A percentile compares a stretch with the other conserved stretches of the same genome.
These are phyloP conservation scores for Trichoderma brevicompactum DNA, from an alignment of 2,329 filamentous ascomycete genomes.

Conservation along the genomic window DNA sequence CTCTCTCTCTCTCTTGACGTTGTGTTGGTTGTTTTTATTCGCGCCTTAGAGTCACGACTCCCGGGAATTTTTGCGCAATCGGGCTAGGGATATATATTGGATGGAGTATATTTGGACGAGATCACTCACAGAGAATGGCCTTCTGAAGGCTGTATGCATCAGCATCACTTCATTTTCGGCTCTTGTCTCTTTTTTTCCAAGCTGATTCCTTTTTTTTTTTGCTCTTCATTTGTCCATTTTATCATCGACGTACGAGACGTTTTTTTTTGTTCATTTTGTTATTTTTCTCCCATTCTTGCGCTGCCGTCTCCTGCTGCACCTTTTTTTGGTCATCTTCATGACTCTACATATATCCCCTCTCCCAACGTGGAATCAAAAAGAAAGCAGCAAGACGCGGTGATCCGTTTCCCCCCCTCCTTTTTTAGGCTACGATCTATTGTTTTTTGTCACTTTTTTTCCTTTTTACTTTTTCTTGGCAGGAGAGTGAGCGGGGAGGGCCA, in stretches of 20 bases:
- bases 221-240: slow-evolving; percentile 26
- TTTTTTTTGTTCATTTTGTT: slow-evolving; percentile 31
- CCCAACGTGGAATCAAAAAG: slow-evolving; percentile 11
- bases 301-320: slow-evolving; percentile 1
- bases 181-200: slow-evolving; percentile 27
- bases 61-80: slow-evolving; percentile 37
- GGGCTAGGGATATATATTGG: slow-evolving; percentile 46
- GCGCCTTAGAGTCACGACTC: slow-evolving; percentile 46
- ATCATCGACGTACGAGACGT: slow-evolving; percentile 22
- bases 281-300: slow-evolving; percentile 17
- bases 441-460: not conserved
- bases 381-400: not conserved
- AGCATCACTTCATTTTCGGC: slow-evolving; percentile 39
- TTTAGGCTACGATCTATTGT: slow-evolving; percentile 18
- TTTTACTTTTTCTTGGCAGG: not conserved
- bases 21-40: slow-evolving; percentile 36
- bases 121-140: slow-evolving; percentile 29
- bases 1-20: slow-evolving; percentile 36
- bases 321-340: not conserved
- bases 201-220: slow-evolving; percentile 24
- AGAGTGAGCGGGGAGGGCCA: not conserved
- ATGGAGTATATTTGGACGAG: slow-evolving; percentile 48
- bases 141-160: slow-evolving; percentile 12
- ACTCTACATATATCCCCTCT: slow-evolving; percentile 3
- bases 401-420: not conserved